Base-by-base conservation (phyloP, 1,284 basidiomycete species). In the Moesziomyces parantarcticus region DNA sequence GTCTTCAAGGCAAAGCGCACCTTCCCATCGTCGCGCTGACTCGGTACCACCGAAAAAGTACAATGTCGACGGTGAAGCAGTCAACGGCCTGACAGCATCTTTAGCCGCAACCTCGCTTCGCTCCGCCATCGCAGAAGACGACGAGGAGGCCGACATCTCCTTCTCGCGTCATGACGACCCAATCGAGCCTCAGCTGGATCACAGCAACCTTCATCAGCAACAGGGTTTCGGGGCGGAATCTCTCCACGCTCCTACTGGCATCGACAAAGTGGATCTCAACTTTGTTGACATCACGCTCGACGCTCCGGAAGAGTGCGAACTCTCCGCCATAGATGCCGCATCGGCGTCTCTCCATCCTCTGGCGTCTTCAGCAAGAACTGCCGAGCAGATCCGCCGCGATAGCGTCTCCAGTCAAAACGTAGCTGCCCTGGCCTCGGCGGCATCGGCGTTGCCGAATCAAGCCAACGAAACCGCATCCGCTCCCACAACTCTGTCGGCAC, bases 31-130 rank as follows among this genome's bases (percentile, higher is more conserved):
- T 10, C 59, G 74, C 6, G 55, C 62, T 42, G 74, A 76, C 56
- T 73, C 69, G 5, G 52, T 76, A 5, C 74, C 74, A 18, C 74
- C 70, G 13, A 58, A 73, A 48, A 68, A 63, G 46, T 73, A 76
- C 36, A 46, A 56, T 14, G 41, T 76, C 21, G 20, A 50, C 3
- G 41, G 42, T 7, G 51, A 58, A 22, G 50, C 50, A 0, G 36
- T 47, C 5, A 11, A n/a, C 23, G 50, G 32, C 0, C 39, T 68
- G 14, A 36, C 65, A 11, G 43, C 47, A 18, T 52, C 55, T 13
- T 40, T 62, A 36, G 65, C 65, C 13, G 46, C 51, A 10, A 51
- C 58, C 16, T 68, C 58, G 20, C 34, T 62, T 13, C 39, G 51
- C 0, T 34, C 42, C 5, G 18, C 61, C 1, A 47, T 58, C 40